A percentile compares a stretch with the other conserved stretches of the same genome.
Evolutionary conservation across 139 green algal genomes (phyloP).

Genomic region (Haematococcus lacustris): DNA sequence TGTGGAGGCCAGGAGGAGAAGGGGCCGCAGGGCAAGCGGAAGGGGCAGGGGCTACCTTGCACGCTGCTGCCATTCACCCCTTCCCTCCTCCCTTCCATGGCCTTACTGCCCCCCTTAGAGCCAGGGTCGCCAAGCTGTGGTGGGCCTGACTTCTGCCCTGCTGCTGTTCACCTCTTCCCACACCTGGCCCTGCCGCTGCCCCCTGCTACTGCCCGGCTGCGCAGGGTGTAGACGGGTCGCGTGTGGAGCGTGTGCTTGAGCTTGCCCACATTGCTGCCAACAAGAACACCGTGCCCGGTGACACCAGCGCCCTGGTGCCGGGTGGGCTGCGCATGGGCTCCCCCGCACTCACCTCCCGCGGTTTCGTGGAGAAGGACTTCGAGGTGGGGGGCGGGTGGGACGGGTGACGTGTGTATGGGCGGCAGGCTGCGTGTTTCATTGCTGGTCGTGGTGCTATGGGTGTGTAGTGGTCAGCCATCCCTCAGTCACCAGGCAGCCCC

Average conservation of each 20-base stretch:
- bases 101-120: too few species aligned
- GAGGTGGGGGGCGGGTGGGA: slow-evolving; percentile 64
- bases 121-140: too few species aligned
- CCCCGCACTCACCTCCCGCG: slow-evolving; percentile 89
- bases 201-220: background rate
- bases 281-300: slow-evolving; percentile 98
- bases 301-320: slow-evolving; percentile 76
- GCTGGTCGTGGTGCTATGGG: background rate
- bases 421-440: too few species aligned
- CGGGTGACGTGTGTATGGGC: slow-evolving; percentile 58
- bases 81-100: too few species aligned
- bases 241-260: slow-evolving; percentile 89
- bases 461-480: background rate
- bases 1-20: too few species aligned
- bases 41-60: too few species aligned
- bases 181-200: too few species aligned
- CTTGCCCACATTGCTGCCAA: slow-evolving; percentile 95
- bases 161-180: too few species aligned
- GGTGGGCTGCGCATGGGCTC: slow-evolving; percentile 93
- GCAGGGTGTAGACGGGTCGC: slow-evolving; percentile 82
- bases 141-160: too few species aligned
- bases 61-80: too few species aligned
- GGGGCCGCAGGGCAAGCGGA: too few species aligned
- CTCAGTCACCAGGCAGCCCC: too few species aligned
- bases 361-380: slow-evolving; percentile 89